A percentile compares a stretch with the other conserved stretches of the same genome.
phyloP scores from a whole-genome alignment of 176 grass and related monocot species.

The Hyparrhenia diplandra region DNA sequence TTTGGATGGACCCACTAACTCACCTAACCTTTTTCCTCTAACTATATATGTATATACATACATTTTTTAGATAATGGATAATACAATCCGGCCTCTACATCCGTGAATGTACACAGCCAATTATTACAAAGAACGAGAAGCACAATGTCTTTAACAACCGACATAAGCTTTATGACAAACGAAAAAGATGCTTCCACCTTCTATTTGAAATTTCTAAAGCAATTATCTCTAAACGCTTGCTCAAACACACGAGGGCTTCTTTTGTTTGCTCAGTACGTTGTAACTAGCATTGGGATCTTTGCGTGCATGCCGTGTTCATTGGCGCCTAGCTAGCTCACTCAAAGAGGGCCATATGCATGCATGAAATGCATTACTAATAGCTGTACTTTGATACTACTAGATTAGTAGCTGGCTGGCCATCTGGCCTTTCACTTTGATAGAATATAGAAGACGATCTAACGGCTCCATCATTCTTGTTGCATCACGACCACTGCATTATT shows the following conservation, averaged over 20 bases:
- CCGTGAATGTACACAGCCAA: too few relatives aligned
- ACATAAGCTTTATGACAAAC: too few relatives aligned
- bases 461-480: constrained; percentile 21
- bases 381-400: constrained; percentile 5
- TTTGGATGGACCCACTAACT: constrained; percentile 39
- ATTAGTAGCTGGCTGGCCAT: neutral
- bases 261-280: too few relatives aligned
- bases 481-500: constrained; percentile 33
- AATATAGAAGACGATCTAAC: neutral
- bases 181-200: too few relatives aligned
- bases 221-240: constrained; percentile 68
- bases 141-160: too few relatives aligned
- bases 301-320: constrained; percentile 42
- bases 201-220: too few relatives aligned
- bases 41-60: neutral
- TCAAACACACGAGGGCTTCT: too few relatives aligned
- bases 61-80: too few relatives aligned
- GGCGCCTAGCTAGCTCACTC: neutral
- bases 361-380: constrained; percentile 1
- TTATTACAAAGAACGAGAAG: too few relatives aligned
- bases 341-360: neutral
- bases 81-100: constrained; percentile 31
- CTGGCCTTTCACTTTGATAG: constrained; percentile 9
- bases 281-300: constrained; percentile 41
- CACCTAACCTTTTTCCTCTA: neutral